phyloP scores from a whole-genome alignment of 139 green algal species.

The Tetradesmus lagerheimii region DNA sequence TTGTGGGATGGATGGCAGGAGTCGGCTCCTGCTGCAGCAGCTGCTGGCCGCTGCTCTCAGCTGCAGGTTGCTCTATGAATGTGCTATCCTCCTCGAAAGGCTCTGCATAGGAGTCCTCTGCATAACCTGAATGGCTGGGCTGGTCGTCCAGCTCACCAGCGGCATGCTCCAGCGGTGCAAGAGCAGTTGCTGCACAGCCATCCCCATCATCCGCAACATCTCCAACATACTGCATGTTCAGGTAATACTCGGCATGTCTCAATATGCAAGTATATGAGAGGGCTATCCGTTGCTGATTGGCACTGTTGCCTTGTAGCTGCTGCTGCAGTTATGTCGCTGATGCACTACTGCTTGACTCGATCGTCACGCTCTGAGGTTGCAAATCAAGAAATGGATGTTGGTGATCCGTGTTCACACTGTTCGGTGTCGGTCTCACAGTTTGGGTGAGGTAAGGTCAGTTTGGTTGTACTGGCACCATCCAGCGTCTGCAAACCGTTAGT shows the following conservation, averaged over 20 bases:
- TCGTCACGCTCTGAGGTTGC: no score
- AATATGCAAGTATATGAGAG: not conserved
- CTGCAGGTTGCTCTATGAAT: not conserved
- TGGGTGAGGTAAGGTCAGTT: no score
- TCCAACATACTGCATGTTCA: not conserved
- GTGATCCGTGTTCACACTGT: no score
- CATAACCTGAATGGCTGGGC: not conserved
- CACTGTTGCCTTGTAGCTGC: no score
- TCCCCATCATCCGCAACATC: not conserved
- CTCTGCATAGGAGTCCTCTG: not conserved
- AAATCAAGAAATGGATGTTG: no score
- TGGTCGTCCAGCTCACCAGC: not conserved
- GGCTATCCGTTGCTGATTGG: no score
- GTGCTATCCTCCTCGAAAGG: not conserved
- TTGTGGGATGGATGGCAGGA: not conserved
- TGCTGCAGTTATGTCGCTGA: no score
- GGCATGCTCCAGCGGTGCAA: not conserved
- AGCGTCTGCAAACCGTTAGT: no score
- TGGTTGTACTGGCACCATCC: no score
- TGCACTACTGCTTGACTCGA: no score
- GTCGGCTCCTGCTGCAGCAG: not conserved
- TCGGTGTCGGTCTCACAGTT: no score
- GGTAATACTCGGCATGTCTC: not conserved
- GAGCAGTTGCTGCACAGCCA: not conserved
- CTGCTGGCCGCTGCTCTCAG: not conserved